These are phyloP conservation scores for Cyclanthera cordifolia DNA, from an alignment of 306 rosid genomes.

Conservation along the genomic window DNA sequence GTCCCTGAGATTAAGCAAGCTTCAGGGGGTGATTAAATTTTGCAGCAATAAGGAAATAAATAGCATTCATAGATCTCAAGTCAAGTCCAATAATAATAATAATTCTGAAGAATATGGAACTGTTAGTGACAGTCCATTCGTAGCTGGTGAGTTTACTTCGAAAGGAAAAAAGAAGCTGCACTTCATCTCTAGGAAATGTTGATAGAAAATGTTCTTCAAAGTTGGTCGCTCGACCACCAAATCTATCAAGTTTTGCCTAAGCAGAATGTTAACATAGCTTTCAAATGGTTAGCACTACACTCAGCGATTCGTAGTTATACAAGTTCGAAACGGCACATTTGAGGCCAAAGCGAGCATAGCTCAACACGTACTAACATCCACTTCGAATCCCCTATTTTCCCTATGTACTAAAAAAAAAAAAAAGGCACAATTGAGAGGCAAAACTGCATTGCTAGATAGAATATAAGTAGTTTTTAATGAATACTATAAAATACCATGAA, in stretches of 20 bases:
- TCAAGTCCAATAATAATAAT: background rate
- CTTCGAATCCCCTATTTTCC: too few relatives aligned
- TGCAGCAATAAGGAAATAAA: background rate
- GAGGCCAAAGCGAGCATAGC: too few relatives aligned
- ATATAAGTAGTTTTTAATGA: too few relatives aligned
- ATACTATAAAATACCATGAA: too few relatives aligned
- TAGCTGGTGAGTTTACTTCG: background rate
- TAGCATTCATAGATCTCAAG: too few relatives aligned
- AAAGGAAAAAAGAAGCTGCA: background rate
- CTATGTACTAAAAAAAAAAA: too few relatives aligned
- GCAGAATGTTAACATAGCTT: background rate
- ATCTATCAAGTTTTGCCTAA: background rate
- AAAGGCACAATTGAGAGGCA: too few relatives aligned
- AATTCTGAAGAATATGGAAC: background rate
- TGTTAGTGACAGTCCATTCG: background rate
- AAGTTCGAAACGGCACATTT: background rate
- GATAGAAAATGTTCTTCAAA: background rate
- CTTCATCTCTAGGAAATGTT: background rate
- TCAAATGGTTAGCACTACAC: background rate
- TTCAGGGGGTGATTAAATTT: conserved; percentile 19
- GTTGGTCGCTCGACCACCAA: background rate
- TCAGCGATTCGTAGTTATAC: background rate
- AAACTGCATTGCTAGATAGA: too few relatives aligned
- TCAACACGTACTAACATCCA: too few relatives aligned
- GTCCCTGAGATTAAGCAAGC: conserved; percentile 55